Base-by-base conservation (phyloP, 495 filamentous ascomycete genomes). In the Rhypophila decipiens region DNA sequence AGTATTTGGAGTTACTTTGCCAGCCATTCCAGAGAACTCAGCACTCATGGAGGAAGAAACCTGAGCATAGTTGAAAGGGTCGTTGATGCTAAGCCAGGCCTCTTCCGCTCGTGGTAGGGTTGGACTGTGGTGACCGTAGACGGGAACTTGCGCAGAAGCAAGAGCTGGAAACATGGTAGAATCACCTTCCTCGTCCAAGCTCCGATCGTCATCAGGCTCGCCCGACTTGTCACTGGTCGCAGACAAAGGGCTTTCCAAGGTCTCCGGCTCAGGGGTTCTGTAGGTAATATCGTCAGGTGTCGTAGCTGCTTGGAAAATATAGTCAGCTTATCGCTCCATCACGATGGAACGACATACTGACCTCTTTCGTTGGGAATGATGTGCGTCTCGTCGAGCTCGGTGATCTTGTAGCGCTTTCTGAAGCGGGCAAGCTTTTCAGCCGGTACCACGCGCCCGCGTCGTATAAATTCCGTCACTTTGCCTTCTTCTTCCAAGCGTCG, bases 361-460 rank as follows among this genome's bases (percentile, higher is more conserved):
- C 19, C 10, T 35, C 20, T 39, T 23, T 36, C 37, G 10, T n/a
- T 0, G 24, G n/a, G 18, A 18, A 31, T 27, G 1, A 17, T 24
- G 42, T 13, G 5, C 24, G 12, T 27, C 4, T 20, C 44, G 0
- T 29, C 29, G 44, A 35, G 11, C 17, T 47, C 39, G 10, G 1
- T 29, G 4, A 52, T 27, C 11, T 45, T 47, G 33, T 57, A 29
- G 1, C 58, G 55, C 9, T 37, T 56, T 4, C 5, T 19, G 8
- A 57, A 65, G 0, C 62, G 52, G 4, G 23, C 27, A 12, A 65
- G 36, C 31, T 61, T 60, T 2, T 22, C 34, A 2, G 15, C 38
- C 0, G 42, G 19, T 4, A 63, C 53, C 11, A 18, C 42, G 15
- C 31, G 29, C 2, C 56, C 52, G 20, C 45, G 22, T 0, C 46